These are phyloP conservation scores for Chaetomiaceae sp. DNA, from an alignment of 2,329 filamentous ascomycete genomes.

Conservation along the genomic window DNA sequence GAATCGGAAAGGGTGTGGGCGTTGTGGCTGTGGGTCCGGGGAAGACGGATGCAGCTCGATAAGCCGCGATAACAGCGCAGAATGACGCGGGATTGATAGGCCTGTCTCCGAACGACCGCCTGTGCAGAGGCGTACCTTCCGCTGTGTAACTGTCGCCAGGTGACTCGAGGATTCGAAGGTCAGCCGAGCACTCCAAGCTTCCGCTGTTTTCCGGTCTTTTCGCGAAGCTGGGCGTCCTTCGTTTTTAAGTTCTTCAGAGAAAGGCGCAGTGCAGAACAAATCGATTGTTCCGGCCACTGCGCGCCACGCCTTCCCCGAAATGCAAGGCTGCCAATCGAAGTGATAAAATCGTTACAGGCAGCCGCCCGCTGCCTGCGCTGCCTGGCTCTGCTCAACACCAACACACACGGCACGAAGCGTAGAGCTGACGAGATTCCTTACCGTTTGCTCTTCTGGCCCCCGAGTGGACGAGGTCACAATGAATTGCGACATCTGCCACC, in stretches of 20 bases:
- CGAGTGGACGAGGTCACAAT: slow-evolving; percentile 34
- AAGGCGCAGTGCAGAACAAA: not conserved
- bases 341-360: not conserved
- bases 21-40: not conserved
- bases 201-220: not conserved
- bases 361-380: not conserved
- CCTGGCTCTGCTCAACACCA: not conserved
- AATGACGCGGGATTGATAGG: slow-evolving; percentile 5
- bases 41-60: not conserved
- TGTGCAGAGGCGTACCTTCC: not conserved
- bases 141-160: not conserved
- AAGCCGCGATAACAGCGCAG: not conserved
- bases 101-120: not conserved
- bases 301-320: slow-evolving; percentile 1
- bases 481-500: slow-evolving; percentile 64
- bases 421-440: not conserved
- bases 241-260: too few relatives aligned
- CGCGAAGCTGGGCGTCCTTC: not conserved
- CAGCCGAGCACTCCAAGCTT: slow-evolving; percentile 3
- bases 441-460: too few relatives aligned
- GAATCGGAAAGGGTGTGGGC: too few relatives aligned
- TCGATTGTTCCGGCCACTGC: not conserved
- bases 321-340: slow-evolving; percentile 5
- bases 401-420: not conserved
- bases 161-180: slow-evolving; percentile 10